phyloP scores from a whole-genome alignment of 2,329 filamentous ascomycete species.

The Cryphonectria japonica region DNA sequence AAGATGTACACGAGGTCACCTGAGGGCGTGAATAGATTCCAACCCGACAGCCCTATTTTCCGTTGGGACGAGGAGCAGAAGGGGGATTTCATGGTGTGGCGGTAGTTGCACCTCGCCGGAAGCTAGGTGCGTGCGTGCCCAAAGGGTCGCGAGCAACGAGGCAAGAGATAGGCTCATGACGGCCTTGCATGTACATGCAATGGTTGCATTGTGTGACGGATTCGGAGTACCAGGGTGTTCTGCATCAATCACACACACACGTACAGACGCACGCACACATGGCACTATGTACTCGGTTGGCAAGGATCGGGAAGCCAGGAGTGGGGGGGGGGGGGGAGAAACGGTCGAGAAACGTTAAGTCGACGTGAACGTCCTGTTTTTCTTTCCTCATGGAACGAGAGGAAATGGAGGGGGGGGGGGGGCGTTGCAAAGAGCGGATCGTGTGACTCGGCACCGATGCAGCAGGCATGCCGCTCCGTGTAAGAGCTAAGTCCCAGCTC shows the following conservation, averaged over 20 bases:
- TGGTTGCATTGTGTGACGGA: not conserved
- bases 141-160: not conserved
- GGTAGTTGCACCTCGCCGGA: too few relatives aligned
- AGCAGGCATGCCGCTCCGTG: slow-evolving; percentile 16
- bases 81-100: too few relatives aligned
- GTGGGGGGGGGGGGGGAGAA: not conserved
- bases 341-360: slow-evolving; percentile 13
- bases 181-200: not conserved
- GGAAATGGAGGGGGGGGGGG: too few relatives aligned
- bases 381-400: too few relatives aligned
- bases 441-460: slow-evolving; percentile 4
- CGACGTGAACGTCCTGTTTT: not conserved
- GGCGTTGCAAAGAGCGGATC: too few relatives aligned
- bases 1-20: not conserved
- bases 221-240: not conserved
- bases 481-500: slow-evolving; percentile 14
- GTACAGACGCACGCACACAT: not conserved
- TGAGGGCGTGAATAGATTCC: too few relatives aligned
- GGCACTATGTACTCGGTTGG: not conserved
- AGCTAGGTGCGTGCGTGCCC: not conserved
- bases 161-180: not conserved
- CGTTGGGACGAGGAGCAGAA: too few relatives aligned
- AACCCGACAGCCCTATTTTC: too few relatives aligned
- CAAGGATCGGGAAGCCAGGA: not conserved
- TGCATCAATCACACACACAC: not conserved